Evolutionary conservation across 1,284 basidiomycete genomes (phyloP).

Genomic region (Pseudozyma tsukubaensis): DNA sequence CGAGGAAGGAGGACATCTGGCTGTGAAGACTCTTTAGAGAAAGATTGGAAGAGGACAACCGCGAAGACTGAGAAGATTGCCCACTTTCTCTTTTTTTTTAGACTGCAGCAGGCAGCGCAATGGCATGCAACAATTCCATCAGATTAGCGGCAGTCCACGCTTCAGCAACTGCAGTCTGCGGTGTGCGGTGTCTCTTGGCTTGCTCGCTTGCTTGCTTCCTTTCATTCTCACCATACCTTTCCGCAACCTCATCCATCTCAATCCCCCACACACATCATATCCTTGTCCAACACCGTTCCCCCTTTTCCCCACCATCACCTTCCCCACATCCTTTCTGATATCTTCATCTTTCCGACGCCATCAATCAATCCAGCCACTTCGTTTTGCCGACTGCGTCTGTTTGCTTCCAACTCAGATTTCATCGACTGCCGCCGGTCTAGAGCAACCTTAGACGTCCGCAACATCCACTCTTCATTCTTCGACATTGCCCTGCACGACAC

Average conservation of each 20-base stretch:
- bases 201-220: neutral
- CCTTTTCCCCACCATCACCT: slow-evolving; percentile 5
- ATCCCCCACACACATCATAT: neutral
- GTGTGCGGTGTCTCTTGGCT: neutral
- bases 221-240: neutral
- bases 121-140: too few relatives aligned
- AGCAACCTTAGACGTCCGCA: neutral
- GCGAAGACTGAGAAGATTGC: slow-evolving; percentile 1
- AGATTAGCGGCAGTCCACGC: too few relatives aligned
- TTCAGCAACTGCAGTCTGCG: too few relatives aligned
- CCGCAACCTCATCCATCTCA: slow-evolving; percentile 2
- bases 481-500: neutral
- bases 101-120: slow-evolving; percentile 4
- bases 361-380: slow-evolving; percentile 14
- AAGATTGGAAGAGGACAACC: neutral
- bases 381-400: neutral
- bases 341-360: slow-evolving; percentile 15
- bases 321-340: neutral
- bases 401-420: neutral
- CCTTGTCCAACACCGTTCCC: slow-evolving; percentile 4
- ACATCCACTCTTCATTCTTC: neutral
- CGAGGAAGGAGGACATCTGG: neutral
- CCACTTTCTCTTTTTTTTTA: neutral
- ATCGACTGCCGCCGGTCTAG: neutral
- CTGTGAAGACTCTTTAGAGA: neutral